These are phyloP conservation scores for Chytriomyces sp. DNA, from an alignment of 192 early-diverging fungal species.

Conservation along the genomic window DNA sequence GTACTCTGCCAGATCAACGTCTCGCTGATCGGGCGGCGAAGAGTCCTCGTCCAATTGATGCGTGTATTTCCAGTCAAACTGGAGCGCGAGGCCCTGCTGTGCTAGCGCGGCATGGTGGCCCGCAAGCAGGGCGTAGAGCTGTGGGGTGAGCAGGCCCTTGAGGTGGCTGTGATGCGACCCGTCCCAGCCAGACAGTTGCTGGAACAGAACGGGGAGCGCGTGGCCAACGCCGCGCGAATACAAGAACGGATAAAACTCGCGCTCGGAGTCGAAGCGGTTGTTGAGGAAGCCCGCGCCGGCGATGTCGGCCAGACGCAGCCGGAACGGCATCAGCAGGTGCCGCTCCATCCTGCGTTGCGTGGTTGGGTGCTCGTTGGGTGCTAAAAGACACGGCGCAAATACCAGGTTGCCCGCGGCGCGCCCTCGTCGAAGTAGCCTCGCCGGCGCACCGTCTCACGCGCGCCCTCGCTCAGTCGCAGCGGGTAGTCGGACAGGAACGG, in stretches of 20 bases:
- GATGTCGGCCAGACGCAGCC: background rate
- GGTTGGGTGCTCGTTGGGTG: background rate
- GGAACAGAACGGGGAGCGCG: slow-evolving; percentile 8
- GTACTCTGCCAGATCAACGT: background rate
- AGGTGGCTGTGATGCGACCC: background rate
- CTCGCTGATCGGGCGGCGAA: no score
- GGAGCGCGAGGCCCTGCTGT: background rate
- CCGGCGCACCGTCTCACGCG: no score
- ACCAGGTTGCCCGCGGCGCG: no score
- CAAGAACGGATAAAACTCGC: background rate
- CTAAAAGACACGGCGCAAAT: no score
- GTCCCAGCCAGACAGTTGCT: slow-evolving; percentile 12
- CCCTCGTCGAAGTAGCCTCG: no score
- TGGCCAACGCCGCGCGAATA: background rate
- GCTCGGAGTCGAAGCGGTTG: slow-evolving; percentile 1
- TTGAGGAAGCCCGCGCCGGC: slow-evolving; percentile 26
- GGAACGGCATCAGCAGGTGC: slow-evolving; percentile 19
- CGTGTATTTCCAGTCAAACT: background rate
- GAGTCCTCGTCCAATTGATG: background rate
- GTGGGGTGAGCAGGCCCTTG: background rate
- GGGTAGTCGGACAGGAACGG: no score
- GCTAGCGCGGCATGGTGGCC: background rate
- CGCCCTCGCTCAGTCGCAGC: no score
- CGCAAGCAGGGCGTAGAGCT: background rate
- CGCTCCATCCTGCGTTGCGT: slow-evolving; percentile 18